Conservation (phyloP, 345 rosid species). For the Odontarrhena argentea region DNA sequence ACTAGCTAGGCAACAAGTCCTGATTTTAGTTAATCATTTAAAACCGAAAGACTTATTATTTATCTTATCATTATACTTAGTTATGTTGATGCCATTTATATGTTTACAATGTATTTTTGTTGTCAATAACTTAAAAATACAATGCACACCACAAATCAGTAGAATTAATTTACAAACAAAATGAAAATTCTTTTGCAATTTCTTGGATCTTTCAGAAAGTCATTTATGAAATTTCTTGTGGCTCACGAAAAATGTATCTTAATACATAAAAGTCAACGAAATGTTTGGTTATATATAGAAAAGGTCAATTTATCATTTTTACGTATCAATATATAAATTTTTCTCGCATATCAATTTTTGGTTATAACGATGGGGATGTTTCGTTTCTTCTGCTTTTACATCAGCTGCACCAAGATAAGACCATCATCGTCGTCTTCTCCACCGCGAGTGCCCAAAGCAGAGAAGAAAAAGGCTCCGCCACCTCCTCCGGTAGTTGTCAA, state of each 20-base stretch:
- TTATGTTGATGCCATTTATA: neutral
- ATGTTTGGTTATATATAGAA: neutral
- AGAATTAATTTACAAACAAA: neutral
- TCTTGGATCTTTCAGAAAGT: neutral
- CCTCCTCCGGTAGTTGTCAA: conserved; percentile 14
- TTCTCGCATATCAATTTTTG: conserved; percentile 6
- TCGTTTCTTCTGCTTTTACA: conserved; percentile 26
- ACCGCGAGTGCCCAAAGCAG: conserved; percentile 5
- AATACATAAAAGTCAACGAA: conserved; percentile 18
- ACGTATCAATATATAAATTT: neutral
- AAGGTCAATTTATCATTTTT: conserved; percentile 2
- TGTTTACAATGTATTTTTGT: too few species aligned
- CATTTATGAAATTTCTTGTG: too few species aligned
- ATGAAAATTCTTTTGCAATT: neutral
- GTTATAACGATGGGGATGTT: conserved; percentile 16
- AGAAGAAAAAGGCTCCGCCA: conserved; percentile 1
- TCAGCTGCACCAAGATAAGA: conserved; percentile 31
- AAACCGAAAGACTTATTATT: too few species aligned
- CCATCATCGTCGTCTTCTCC: conserved; percentile 24
- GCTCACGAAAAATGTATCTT: too few species aligned
- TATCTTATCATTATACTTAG: neutral
- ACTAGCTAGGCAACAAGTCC: neutral
- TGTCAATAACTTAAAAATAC: too few species aligned
- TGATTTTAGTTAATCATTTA: neutral
- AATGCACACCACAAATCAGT: too few species aligned